These are phyloP conservation scores for Blastomyces percursus DNA, from an alignment of 2,329 filamentous ascomycete species.

Conservation along the genomic window DNA sequence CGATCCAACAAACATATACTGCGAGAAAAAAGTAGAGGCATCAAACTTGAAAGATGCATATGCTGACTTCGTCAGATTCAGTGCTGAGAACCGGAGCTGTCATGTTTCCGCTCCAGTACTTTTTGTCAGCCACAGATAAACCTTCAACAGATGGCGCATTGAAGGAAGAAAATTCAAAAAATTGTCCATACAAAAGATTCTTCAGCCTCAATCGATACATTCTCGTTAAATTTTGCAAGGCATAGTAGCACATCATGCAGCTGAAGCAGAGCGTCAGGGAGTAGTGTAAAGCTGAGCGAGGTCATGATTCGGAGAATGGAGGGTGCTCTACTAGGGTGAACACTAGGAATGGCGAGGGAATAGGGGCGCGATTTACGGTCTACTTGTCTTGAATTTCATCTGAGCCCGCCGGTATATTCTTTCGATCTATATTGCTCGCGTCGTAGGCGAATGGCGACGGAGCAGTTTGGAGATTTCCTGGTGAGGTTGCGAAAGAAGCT, in stretches of 20 bases:
- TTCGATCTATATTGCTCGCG: neutral
- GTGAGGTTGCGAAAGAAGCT: neutral
- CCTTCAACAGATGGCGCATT: neutral
- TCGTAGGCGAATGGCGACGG: neutral
- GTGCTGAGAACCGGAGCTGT: constrained; percentile 49
- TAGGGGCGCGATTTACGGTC: neutral
- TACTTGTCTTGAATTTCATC: neutral
- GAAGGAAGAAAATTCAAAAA: neutral
- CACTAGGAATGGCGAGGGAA: neutral
- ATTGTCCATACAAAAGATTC: constrained; percentile 39
- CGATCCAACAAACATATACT: constrained; percentile 43
- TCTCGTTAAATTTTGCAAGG: constrained; percentile 53
- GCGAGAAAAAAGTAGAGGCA: constrained; percentile 44
- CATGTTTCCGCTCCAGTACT: neutral
- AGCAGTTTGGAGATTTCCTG: no score
- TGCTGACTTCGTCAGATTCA: constrained; percentile 54
- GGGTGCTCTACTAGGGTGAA: neutral
- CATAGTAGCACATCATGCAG: constrained; percentile 51
- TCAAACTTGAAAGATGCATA: constrained; percentile 51
- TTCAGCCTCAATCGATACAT: constrained; percentile 51
- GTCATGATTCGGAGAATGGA: constrained; percentile 8
- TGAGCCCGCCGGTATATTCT: neutral
- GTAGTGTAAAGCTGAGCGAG: constrained; percentile 43
- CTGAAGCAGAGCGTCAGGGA: constrained; percentile 44
- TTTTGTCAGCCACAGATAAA: constrained; percentile 10